A percentile compares a stretch with the other conserved stretches of the same genome.
These are phyloP conservation scores for Heliamphora ciliata DNA, from an alignment of 179 eudicot genomes.

Conservation along the genomic window DNA sequence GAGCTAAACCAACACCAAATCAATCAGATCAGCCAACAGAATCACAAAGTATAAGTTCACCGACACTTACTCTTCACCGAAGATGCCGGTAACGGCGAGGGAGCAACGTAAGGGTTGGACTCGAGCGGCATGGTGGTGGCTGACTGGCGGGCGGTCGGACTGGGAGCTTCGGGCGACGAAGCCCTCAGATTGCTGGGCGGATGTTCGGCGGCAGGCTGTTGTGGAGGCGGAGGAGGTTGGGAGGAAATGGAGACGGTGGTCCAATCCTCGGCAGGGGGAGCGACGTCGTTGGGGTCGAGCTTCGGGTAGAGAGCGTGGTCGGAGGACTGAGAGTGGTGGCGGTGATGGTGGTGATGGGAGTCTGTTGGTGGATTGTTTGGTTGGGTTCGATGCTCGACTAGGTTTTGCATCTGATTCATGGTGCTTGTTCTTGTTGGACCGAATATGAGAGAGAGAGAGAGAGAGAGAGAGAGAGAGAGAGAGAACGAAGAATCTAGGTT, in stretches of 20 bases:
- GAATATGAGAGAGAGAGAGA: no score
- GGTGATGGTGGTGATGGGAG: conserved; percentile 11
- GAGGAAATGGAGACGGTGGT: conserved; percentile 24
- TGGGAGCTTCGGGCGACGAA: conserved; percentile 20
- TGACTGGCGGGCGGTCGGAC: conserved; percentile 16
- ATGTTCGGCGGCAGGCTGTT: not conserved
- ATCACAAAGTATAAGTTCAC: not conserved
- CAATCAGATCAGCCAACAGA: not conserved
- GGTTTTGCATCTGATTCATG: not conserved
- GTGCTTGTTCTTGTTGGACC: no score
- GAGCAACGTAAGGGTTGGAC: conserved; percentile 73
- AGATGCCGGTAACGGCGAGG: conserved; percentile 50
- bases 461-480: no score
- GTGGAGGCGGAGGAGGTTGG: not conserved
- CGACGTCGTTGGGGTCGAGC: conserved; percentile 55
- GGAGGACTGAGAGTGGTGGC: conserved; percentile 14
- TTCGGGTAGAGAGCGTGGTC: conserved; percentile 69
- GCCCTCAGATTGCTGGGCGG: conserved; percentile 13
- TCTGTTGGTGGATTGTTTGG: not conserved
- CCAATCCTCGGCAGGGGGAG: conserved; percentile 36
- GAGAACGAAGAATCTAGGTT: no score
- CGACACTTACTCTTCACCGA: conserved; percentile 40
- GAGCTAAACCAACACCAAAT: conserved; percentile 8
- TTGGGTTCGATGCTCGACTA: not conserved
- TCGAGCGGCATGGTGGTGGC: conserved; percentile 63